These are phyloP conservation scores for Pleurozium schreberi DNA, from an alignment of 225 moss, liverwort and hornwort species.

Conservation along the genomic window DNA sequence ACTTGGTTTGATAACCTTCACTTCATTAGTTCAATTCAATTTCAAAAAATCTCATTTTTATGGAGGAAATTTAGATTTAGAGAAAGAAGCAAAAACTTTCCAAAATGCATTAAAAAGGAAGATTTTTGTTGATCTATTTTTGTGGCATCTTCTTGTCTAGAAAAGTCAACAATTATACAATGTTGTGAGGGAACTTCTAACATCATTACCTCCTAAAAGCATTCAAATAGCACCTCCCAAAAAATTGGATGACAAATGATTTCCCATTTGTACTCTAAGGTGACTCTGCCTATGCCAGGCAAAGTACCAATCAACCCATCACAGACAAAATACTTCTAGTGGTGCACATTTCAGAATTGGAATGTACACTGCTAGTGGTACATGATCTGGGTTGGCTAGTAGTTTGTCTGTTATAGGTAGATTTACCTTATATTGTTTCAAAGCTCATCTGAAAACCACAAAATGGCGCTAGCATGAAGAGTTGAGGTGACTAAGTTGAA, in stretches of 20 bases:
- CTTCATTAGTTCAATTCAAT: not conserved
- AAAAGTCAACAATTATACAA: not conserved
- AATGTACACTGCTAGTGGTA: too few species aligned
- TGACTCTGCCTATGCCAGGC: too few species aligned
- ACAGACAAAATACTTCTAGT: too few species aligned
- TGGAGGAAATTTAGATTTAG: not conserved
- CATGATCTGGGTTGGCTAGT: too few species aligned
- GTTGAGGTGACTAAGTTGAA: accelerated
- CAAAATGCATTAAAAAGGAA: not conserved
- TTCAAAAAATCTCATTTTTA: not conserved
- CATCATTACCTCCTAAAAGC: not conserved
- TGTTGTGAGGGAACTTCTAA: not conserved
- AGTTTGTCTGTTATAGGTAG: too few species aligned
- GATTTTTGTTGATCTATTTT: not conserved
- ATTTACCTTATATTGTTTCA: not conserved
- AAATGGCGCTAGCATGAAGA: accelerated
- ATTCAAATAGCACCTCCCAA: too few species aligned
- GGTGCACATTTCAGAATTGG: too few species aligned
- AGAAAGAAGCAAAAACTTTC: not conserved
- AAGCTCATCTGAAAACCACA: not conserved
- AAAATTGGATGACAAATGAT: not conserved
- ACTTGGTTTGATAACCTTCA: not conserved
- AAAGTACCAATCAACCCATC: too few species aligned
- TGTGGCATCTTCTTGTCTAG: not conserved
- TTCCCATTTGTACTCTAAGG: not conserved